Base-by-base conservation (phyloP, 805 yeast species). In the Yarrowia sp. region DNA sequence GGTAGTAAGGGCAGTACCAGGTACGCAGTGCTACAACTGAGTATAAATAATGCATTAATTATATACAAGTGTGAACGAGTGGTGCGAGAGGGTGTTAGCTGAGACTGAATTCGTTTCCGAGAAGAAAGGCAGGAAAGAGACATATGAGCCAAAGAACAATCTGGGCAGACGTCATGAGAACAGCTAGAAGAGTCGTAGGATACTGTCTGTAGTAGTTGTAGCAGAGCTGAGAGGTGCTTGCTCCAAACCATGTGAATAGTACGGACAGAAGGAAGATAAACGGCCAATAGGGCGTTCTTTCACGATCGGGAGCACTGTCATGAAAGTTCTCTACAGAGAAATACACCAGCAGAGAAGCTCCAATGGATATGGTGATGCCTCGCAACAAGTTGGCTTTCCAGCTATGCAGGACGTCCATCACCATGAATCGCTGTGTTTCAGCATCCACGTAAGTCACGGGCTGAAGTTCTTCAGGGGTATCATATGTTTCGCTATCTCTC, bases 401-500 rank as follows among this genome's bases (percentile, higher is more conserved):
- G 51, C 25, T 44, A 18, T 8, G 35, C 18, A 44, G 51, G 5
- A 18, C 19, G 13, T 27, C 51, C 35, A 18, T 12, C 18, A 44
- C 51, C 24, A 44, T 44, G 22, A 44, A 44, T 13, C 51, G 35
- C 10, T 44, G 35, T 4, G 35, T 12, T 7, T 44, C 51, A 4
- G 6, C 7, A 12, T 44, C 51, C 5, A 25, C 51, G 19, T 44
- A 44, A 9, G 16, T 19, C 35, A 44, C 19, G 16, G 51, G 51
- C 19, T 44, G 51, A 13, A 44, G n/a, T 13, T 44, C 51, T 44
- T 29, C 51, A 19, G 35, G 22, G 51, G 51, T 44, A 44, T 44
- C 51, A 42, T 44, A 44, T 3, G 35, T 14, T 18, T 39, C 44
- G 13, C 44, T 16, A 8, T 39, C 47, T 24, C 47, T 9, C 16